A percentile compares a stretch with the other conserved stretches of the same genome.
Conservation (phyloP, 192 early-diverging fungal genomes). For the Phlyctochytrium planicorne region DNA sequence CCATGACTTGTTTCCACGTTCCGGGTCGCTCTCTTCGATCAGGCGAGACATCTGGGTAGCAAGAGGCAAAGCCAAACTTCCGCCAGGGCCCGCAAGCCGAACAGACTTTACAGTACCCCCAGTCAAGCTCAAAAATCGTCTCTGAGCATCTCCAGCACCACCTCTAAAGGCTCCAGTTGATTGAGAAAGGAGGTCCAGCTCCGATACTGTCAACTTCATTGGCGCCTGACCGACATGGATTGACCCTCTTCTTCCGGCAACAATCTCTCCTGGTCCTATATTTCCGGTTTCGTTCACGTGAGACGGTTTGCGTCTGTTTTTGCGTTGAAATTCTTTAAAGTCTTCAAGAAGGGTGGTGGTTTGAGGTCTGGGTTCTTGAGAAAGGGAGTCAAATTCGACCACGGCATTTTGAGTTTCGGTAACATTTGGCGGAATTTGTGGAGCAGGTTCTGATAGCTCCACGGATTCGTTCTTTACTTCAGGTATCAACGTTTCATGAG, state of each 20-base stretch:
- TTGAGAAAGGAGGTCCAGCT: neutral
- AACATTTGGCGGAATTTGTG: too few species aligned
- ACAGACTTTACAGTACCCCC: neutral
- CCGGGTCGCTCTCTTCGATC: neutral
- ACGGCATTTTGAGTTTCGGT: too few species aligned
- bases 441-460: too few species aligned
- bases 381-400: too few species aligned
- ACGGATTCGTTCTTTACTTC: too few species aligned
- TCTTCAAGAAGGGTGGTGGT: too few species aligned
- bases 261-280: neutral
- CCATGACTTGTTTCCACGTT: neutral
- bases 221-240: conserved; percentile 8
- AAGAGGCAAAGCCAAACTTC: neutral
- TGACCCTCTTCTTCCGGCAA: neutral
- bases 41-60: neutral
- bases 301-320: too few species aligned
- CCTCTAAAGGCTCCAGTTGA: neutral
- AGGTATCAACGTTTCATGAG: too few species aligned
- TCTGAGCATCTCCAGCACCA: neutral
- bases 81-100: neutral
- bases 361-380: too few species aligned
- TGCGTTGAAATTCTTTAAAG: too few species aligned
- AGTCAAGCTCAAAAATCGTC: neutral
- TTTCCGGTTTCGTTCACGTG: too few species aligned
- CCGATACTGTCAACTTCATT: conserved; percentile 1